Evolutionary conservation across 2,329 filamentous ascomycete genomes (phyloP), one percentile per base, ranked within the genome.

Genomic region (Lachnellula occidentalis): DNA sequence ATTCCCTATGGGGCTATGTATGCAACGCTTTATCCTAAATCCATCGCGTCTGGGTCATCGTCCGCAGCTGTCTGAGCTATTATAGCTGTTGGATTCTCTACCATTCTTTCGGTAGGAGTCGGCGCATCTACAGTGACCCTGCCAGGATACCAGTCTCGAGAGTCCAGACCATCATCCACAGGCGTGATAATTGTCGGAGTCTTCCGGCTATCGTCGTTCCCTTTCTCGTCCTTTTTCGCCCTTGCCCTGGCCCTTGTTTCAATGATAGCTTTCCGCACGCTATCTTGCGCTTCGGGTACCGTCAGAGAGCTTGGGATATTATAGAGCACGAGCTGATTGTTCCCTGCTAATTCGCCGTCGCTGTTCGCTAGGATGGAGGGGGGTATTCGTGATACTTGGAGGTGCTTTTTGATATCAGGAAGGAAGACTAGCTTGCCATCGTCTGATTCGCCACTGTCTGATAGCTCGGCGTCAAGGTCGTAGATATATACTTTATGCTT

Each of bases 401-500:
- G 78, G 67, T 89, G 87, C 72, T 88, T 90, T 68, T 92, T 87
- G 52, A 97, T 88, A 68, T 95, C 89, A 0, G 90, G 85, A 0
- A 95, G 79, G 74, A 96, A 91, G 67, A 92, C 78, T 46, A 95
- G 79, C 61, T 76, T 79, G 21, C 81, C 76, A 49, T 76, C 72
- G 53, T 83, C 78, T 42, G 81, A 76, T 47, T 77, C 74, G 57
- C 87, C 82, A 27, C 79, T 75, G 60, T 86, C 83, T 14, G 86
- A 86, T 46, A 97, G 80, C 72, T 97, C 92, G 64, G 87, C 87
- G 68, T 95, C 91, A 9, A 99, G 78, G 71, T 95, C 85, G 75
- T 92, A 86, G 64, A 99, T 91, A 77, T 94, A 96, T 57, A 96
- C 83, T 67, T 87, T 89, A 74, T 95, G 79, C 65, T 88, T 88